Conservation (phyloP, 2,329 filamentous ascomycete species). For the Ceratocystis eucalypticola region DNA sequence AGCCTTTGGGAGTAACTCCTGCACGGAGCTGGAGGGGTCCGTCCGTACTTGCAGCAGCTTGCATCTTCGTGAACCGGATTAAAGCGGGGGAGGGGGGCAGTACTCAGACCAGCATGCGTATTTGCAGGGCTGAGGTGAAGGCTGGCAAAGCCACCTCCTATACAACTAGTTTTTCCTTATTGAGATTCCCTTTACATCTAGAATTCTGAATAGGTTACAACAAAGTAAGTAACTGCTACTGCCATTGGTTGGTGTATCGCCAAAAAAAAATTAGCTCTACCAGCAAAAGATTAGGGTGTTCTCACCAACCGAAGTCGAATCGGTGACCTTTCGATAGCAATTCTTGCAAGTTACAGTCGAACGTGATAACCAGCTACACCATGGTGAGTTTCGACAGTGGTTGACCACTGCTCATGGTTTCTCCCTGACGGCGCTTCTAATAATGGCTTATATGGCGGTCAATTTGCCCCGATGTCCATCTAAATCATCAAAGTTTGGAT, state of each 20-base stretch:
- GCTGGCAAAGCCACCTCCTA: constrained; percentile 12
- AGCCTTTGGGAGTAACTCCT: background rate
- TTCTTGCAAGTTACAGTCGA: constrained; percentile 19
- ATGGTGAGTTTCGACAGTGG: constrained; percentile 19
- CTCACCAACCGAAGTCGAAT: constrained; percentile 19
- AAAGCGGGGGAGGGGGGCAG: background rate
- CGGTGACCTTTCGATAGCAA: constrained; percentile 18
- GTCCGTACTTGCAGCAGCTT: background rate
- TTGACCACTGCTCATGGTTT: constrained; percentile 17
- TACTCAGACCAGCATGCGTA: constrained; percentile 3
- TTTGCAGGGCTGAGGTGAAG: constrained; percentile 1
- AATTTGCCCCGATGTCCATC: no score
- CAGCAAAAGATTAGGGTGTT: constrained; percentile 24
- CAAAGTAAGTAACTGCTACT: constrained; percentile 15
- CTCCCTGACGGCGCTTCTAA: background rate
- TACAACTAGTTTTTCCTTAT: background rate
- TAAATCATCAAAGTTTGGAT: no score
- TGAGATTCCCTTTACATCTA: background rate
- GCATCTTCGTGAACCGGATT: background rate
- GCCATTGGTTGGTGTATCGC: no score
- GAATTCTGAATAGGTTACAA: background rate
- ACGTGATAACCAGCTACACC: constrained; percentile 20
- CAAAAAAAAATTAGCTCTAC: constrained; percentile 22
- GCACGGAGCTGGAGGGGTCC: background rate
- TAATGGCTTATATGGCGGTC: background rate